phyloP scores from a whole-genome alignment of 2,329 filamentous ascomycete genomes.

The Lasiodiplodia sp. region DNA sequence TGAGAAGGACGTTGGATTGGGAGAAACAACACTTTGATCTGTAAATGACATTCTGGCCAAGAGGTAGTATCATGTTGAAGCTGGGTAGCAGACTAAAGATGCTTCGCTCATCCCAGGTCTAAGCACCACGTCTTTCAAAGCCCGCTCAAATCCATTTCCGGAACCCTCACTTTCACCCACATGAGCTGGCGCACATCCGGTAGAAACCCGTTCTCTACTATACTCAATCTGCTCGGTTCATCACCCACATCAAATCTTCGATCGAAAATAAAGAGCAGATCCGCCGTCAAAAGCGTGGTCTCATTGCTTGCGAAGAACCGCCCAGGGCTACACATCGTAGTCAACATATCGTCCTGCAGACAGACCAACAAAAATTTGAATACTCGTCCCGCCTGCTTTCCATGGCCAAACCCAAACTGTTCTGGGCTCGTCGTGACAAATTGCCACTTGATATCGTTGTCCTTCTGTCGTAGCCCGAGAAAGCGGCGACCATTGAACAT shows the following conservation, averaged over 20 bases:
- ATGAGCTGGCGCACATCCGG: neutral
- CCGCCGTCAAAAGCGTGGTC: slow-evolving; percentile 43
- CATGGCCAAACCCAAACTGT: too few species aligned
- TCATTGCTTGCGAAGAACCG: slow-evolving; percentile 44
- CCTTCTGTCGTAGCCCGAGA: too few species aligned
- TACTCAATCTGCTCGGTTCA: neutral
- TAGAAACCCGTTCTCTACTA: neutral
- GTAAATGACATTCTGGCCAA: too few species aligned
- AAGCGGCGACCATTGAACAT: too few species aligned
- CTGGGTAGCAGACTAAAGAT: too few species aligned
- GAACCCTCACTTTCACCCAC: neutral
- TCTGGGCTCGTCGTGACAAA: too few species aligned
- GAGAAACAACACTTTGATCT: too few species aligned
- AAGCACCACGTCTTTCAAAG: neutral
- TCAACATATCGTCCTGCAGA: slow-evolving; percentile 30
- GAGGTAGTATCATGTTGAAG: too few species aligned
- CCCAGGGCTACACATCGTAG: slow-evolving; percentile 36
- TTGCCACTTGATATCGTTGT: too few species aligned
- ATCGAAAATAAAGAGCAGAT: slow-evolving; percentile 12
- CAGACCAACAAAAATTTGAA: slow-evolving; percentile 36
- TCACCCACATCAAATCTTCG: neutral
- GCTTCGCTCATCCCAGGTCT: too few species aligned
- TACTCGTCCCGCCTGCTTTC: too few species aligned
- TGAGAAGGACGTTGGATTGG: too few species aligned
- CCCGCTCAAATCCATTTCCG: neutral